phyloP scores from a whole-genome alignment of 2,329 filamentous ascomycete genomes.

The Elsinoe fawcettii region DNA sequence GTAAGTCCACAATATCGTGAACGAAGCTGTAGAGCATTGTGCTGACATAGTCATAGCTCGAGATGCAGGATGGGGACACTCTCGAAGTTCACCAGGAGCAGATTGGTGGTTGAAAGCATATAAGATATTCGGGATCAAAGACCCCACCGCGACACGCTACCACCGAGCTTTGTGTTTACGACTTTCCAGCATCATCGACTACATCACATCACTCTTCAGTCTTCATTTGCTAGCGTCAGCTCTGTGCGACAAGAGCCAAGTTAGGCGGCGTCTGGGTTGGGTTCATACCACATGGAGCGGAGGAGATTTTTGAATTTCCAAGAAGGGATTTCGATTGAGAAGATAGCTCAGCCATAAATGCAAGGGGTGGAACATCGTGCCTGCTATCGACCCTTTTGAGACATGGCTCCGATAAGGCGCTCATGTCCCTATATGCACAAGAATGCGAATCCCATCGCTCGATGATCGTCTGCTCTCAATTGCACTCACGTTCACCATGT shows the following conservation, averaged over 20 bases:
- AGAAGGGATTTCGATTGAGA: background rate
- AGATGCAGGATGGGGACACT: slow-evolving; percentile 93
- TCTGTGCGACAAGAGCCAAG: background rate
- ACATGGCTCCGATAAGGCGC: background rate
- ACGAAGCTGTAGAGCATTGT: too few relatives aligned
- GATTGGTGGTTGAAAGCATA: slow-evolving; percentile 59
- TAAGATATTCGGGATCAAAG: background rate
- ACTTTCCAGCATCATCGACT: background rate
- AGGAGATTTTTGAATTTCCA: background rate
- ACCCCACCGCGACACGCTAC: background rate
- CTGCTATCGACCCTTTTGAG: too few relatives aligned
- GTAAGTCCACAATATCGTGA: slow-evolving; percentile 59
- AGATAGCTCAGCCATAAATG: background rate
- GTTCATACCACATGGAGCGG: background rate
- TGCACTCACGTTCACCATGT: too few relatives aligned
- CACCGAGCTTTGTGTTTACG: background rate
- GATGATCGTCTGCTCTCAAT: too few relatives aligned
- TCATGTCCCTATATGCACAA: background rate
- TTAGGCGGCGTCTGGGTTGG: background rate
- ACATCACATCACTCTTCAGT: background rate
- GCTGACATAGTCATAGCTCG: slow-evolving; percentile 54
- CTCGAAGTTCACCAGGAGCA: slow-evolving; percentile 98
- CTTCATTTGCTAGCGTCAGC: background rate
- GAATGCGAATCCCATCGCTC: too few relatives aligned
- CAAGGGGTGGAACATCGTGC: background rate